Base-by-base conservation (phyloP, 192 early-diverging fungal genomes). In the Backusella macrospora region DNA sequence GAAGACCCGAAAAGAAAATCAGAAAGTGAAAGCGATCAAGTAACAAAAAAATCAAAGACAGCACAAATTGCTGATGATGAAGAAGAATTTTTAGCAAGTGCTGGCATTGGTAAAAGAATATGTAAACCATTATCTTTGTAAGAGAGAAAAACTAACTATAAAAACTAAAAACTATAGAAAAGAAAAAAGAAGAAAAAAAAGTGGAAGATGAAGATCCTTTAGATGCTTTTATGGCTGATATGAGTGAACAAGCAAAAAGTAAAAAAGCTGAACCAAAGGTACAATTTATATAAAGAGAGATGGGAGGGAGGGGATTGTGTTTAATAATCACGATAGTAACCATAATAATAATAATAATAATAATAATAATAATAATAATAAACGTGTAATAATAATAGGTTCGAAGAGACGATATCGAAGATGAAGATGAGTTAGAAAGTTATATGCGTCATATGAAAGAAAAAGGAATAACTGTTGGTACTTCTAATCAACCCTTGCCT, bases 151-250 rank as follows among this genome's bases (percentile, higher is more conserved):
- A 7, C 10, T 64, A 38, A 21, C 23, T 45, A n/a, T 0, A 62
- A 46, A 34, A 39, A 29, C 16, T 39, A 63, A 9, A 18, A 9
- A 14, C 3, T 34, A 1, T 6, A 1, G 16, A 21, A 66, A 66
- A 65, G 23, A 29, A 43, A 29, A n/a, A 21, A n/a, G 21, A 13
- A 65, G 9, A 63, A 37, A 68, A 70, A 6, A 81, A 82, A 0
- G 29, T 34, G 2, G 81, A 84, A 5, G 87, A 89, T 5, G 88
- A 90, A 10, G 93, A 95, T 83, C 91, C 91, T 15, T 77, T 95
- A 47, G 94, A 95, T 70, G 92, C 92, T 16, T 95, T 94, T 79
- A 95, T 95, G 94, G 86, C 91, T 0, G 87, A 82, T 48, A 91
- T 94, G 68, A 83, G 83, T 70, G 80, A 81, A 13, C 82, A 88